Base-by-base conservation (phyloP, 495 filamentous ascomycete genomes). In the Hapsidospora chrysogenum region DNA sequence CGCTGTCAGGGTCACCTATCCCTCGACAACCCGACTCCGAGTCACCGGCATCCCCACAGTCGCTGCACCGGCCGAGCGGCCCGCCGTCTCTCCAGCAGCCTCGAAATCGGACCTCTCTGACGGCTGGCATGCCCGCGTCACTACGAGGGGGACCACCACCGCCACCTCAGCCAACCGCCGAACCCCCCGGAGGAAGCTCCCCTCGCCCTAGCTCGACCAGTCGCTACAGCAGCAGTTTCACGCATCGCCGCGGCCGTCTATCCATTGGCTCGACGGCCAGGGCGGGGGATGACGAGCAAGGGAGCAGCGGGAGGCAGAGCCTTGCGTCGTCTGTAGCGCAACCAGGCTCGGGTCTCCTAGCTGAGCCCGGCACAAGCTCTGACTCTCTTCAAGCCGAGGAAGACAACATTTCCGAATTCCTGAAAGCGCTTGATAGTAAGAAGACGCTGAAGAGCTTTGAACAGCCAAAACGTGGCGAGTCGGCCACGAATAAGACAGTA, bases 391-490 rank as follows among this genome's bases (percentile, higher is more conserved):
- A 80, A 38, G 79, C 76, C 2, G 85, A 93, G 45, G 84, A 92
- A 48, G 85, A 92, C 41, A 80, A 86, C 32, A 89, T 94, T 20
- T 83, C 82, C 0, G 85, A 93, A 22, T 97, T 95, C 47, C 52
- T 96, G 35, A 89, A 86, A 41, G 63, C 80, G 49, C 66, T 95
- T 2, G 85, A 95, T 43, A 68, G 69, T 38, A 74, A 76, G 45
- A 89, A 82, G 48, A 81, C 82, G 36, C 53, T 92, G 10, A 66
- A 78, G 45, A 83, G 75, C 44, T 76, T 83, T 41, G 68, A 72
- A 30, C 53, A 58, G 13, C 57, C 68, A 27, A 61, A 64, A 29
- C 63, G 67, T 15, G 57, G 68, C 19, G 73, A 83, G 33, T 58
- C 46, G 49, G 70, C 44, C 52, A 71, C 69, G 28, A 72, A 75